Conservation (phyloP, 441 rosid species). For the Syzygium syzygioides region DNA sequence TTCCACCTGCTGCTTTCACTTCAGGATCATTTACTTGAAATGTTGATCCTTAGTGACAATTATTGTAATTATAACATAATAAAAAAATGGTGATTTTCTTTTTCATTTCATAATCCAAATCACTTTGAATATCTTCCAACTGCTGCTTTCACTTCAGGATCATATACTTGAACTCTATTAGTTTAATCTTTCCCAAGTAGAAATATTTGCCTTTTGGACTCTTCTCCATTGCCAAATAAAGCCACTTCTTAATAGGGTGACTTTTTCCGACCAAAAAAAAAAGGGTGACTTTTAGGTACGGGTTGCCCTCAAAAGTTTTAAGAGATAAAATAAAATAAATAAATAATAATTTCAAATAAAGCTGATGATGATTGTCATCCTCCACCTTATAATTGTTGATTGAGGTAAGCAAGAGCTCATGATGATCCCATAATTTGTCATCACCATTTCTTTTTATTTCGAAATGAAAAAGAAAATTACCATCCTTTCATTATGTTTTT, state of each 20-base stretch:
- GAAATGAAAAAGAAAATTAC: neutral
- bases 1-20: neutral
- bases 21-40: neutral
- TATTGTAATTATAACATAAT: no score
- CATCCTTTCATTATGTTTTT: neutral
- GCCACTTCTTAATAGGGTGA: constrained; percentile 11
- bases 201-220: neutral
- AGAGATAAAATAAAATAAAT: neutral
- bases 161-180: neutral
- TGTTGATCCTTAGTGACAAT: neutral
- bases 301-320: neutral
- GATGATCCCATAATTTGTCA: neutral
- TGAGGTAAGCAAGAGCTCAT: neutral
- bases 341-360: neutral
- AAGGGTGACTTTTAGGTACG: neutral
- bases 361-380: neutral
- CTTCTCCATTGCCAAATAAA: constrained; percentile 5
- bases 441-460: neutral
- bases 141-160: neutral
- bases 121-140: neutral
- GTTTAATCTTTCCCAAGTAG: neutral
- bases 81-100: no score
- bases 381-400: neutral
- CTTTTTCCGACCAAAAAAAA: neutral
- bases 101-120: neutral